Percentiles rank a stretch among this genome's conserved stretches.
Evolutionary conservation across 176 grass and related monocot species (phyloP).

Genomic region (Pontederia paniculata): DNA sequence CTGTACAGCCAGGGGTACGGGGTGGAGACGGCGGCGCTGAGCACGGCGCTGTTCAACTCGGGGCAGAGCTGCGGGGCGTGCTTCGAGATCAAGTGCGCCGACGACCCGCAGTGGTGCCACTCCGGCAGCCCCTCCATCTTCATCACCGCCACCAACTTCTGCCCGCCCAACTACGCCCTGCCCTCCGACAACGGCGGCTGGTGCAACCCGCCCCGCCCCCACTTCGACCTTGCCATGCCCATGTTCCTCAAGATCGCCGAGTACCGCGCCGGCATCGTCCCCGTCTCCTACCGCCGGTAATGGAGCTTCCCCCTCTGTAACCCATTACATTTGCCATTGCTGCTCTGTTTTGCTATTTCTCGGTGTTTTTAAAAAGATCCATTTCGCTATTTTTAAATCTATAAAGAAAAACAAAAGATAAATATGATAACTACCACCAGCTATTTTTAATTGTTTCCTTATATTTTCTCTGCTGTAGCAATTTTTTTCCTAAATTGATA

Average conservation of each 20-base stretch:
- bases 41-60: constrained; percentile 41
- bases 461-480: too few relatives aligned
- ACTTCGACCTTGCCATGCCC: constrained; percentile 57
- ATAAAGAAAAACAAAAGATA: too few relatives aligned
- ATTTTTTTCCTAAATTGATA: too few relatives aligned
- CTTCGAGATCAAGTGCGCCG: constrained; percentile 64
- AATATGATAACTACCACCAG: too few relatives aligned
- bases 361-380: too few relatives aligned
- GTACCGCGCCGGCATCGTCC: constrained; percentile 83
- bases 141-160: constrained; percentile 70
- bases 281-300: constrained; percentile 59
- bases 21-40: constrained; percentile 64
- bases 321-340: too few relatives aligned
- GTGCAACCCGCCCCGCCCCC: constrained; percentile 77
- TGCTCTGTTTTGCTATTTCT: too few relatives aligned
- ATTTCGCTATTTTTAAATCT: too few relatives aligned
- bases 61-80: constrained; percentile 56
- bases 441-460: too few relatives aligned
- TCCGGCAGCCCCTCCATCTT: constrained; percentile 25
- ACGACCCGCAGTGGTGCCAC: constrained; percentile 46
- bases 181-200: constrained; percentile 46
- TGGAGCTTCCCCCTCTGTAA: not conserved
- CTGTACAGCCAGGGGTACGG: constrained; percentile 54
- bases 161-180: constrained; percentile 63
- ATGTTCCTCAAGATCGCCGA: constrained; percentile 76